Percentiles rank a stretch among this genome's conserved stretches.
Conservation (phyloP, 1,284 basidiomycete species). For the Moesziomyces globuligerus region DNA sequence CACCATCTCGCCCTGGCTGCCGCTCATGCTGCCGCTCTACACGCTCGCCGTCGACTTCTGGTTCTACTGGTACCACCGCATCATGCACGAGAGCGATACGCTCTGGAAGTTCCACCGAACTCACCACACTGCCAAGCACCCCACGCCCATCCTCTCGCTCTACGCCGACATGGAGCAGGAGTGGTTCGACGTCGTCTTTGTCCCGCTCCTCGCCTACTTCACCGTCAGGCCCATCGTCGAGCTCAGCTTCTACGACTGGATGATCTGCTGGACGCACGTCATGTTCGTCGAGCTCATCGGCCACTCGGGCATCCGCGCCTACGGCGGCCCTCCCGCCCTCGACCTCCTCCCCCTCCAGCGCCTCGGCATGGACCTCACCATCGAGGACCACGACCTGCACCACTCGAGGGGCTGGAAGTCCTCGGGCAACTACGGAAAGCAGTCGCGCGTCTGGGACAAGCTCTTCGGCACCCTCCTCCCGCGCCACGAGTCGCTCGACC, state of each 20-base stretch:
- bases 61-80: constrained; percentile 62
- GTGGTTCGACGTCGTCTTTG: constrained; percentile 50
- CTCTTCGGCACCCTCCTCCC: constrained; percentile 58
- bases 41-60: constrained; percentile 53
- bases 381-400: constrained; percentile 67
- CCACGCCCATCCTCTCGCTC: constrained; percentile 45
- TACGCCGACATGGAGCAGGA: constrained; percentile 62
- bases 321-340: constrained; percentile 44
- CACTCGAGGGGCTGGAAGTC: constrained; percentile 58
- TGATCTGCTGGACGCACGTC: constrained; percentile 46
- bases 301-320: constrained; percentile 57
- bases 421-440: constrained; percentile 61
- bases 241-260: constrained; percentile 43
- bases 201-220: constrained; percentile 47
- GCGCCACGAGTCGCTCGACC: constrained; percentile 46
- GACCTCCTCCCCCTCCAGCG: constrained; percentile 31
- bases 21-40: constrained; percentile 51
- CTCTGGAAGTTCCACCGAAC: constrained; percentile 53
- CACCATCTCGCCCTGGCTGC: constrained; percentile 40
- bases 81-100: constrained; percentile 56
- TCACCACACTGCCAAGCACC: constrained; percentile 59
- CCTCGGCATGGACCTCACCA: constrained; percentile 53
- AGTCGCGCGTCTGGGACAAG: constrained; percentile 60
- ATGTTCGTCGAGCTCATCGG: constrained; percentile 56
- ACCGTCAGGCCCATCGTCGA: constrained; percentile 22